Evolutionary conservation across 2,329 filamentous ascomycete genomes (phyloP), one percentile per base, ranked within the genome.

Genomic region (Claviceps pazoutovae): DNA sequence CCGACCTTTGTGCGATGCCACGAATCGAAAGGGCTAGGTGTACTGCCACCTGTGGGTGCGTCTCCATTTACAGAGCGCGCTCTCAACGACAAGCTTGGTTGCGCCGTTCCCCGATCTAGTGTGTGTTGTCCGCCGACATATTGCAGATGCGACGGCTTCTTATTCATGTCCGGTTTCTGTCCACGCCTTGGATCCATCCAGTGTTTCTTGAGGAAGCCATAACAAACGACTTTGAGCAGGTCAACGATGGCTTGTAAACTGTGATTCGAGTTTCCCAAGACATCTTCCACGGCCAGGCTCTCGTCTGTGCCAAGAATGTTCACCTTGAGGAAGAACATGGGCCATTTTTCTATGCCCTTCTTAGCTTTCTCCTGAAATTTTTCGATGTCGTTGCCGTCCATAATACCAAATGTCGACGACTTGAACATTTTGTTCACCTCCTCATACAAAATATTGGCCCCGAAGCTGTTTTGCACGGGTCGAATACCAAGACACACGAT

Each of bases 321-420:
- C 38, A 95, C 77, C 30, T 79, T 79, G n/a, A 97, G 68, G 59
- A 83, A 85, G 60, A 95, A 97, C 82, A 91, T 91, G 0, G 91
- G 89, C 82, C 88, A 93, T 49, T 80, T 78, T 60, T 96, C 88
- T 9, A 90, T 71, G 0, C 81, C 75, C 62, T 87, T 91, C 44
- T 72, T 74, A 13, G 68, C 66, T 60, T 73, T 80, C 39, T 56
- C 21, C 77, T 57, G 53, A 81, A 76, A 4, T 59, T 58, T 34
- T 66, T 66, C 41, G 66, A 64, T 5, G 17, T 42, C 50, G 2
- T 63, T 60, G 1, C 76, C 73, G 19, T 83, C 80, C 3, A 72
- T 65, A 0, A 71, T 66, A 0, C 88, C 88, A 67, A 97, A 98
- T 53, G 74, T 79, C 0, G 93, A 97, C 42, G 78, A 74, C 4